Evolutionary conservation across 306 rosid genomes (phyloP).

Genomic region (Vicia villosa): DNA sequence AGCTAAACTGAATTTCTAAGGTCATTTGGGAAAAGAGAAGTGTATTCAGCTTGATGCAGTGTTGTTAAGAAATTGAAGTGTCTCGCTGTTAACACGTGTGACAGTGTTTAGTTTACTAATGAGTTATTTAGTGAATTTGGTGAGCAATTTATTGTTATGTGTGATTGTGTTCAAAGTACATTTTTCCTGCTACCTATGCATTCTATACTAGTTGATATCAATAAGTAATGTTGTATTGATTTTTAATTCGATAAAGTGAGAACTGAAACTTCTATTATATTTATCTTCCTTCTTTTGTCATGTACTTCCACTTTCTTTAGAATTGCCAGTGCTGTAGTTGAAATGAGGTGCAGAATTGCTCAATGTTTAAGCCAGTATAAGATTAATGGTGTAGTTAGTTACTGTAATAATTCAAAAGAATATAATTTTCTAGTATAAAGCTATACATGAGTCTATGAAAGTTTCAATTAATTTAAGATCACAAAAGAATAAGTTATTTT

Average conservation of each 20-base stretch:
- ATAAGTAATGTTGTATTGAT: not conserved
- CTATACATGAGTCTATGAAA: not conserved
- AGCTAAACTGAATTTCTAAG: too few species aligned
- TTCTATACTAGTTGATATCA: not conserved
- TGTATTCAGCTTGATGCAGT: not conserved
- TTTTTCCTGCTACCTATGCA: too few species aligned
- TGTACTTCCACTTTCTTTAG: too few species aligned
- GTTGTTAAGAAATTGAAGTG: not conserved
- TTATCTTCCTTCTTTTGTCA: not conserved
- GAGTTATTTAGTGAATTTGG: too few species aligned
- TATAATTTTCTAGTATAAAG: not conserved
- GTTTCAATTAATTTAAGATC: not conserved
- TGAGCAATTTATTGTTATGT: too few species aligned
- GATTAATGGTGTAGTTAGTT: too few species aligned
- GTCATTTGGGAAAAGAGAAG: not conserved
- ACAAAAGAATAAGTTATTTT: not conserved
- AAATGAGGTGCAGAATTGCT: too few species aligned
- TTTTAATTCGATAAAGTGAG: not conserved
- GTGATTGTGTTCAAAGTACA: too few species aligned
- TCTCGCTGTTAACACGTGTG: not conserved
- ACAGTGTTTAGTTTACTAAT: too few species aligned
- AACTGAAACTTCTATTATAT: not conserved
- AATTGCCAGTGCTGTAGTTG: too few species aligned
- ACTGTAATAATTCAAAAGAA: too few species aligned
- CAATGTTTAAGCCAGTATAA: too few species aligned